Percentiles rank a stretch among this genome's conserved stretches.
These are phyloP conservation scores for Neurospora tetraspora DNA, from an alignment of 495 filamentous ascomycete genomes.

Conservation along the genomic window DNA sequence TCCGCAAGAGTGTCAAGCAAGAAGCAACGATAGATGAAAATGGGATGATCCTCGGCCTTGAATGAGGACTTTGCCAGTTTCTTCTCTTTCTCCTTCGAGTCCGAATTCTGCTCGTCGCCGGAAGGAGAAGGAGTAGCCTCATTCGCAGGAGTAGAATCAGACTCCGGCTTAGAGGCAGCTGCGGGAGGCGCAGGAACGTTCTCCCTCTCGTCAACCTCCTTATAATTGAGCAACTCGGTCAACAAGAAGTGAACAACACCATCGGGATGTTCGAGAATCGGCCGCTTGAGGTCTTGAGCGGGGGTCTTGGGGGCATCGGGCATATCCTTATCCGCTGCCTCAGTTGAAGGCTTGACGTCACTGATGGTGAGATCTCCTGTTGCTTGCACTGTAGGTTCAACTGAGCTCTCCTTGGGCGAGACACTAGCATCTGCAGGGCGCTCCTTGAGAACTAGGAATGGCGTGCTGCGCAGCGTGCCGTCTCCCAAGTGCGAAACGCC, in stretches of 20 bases:
- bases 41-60: constrained; percentile 88
- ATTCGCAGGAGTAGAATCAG: constrained; percentile 10
- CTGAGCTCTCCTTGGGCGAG: constrained; percentile 27
- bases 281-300: constrained; percentile 59
- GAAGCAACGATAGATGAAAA: constrained; percentile 94
- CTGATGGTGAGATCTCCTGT: constrained; percentile 44
- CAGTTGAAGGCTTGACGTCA: constrained; percentile 44
- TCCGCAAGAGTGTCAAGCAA: constrained; percentile 88
- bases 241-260: constrained; percentile 93
- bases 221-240: constrained; percentile 86
- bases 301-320: constrained; percentile 49
- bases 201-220: constrained; percentile 81
- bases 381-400: constrained; percentile 37
- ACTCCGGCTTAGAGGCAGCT: constrained; percentile 27
- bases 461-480: constrained; percentile 40
- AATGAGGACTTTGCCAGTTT: constrained; percentile 70
- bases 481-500: constrained; percentile 31
- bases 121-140: constrained; percentile 15
- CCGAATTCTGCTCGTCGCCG: constrained; percentile 13
- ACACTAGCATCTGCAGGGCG: constrained; percentile 20
- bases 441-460: constrained; percentile 24
- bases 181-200: constrained; percentile 12
- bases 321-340: constrained; percentile 43
- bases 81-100: constrained; percentile 40
- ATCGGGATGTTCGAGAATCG: constrained; percentile 84